Base-by-base conservation (phyloP, 352 stramenopile species). In the Pythium guiyangense region DNA sequence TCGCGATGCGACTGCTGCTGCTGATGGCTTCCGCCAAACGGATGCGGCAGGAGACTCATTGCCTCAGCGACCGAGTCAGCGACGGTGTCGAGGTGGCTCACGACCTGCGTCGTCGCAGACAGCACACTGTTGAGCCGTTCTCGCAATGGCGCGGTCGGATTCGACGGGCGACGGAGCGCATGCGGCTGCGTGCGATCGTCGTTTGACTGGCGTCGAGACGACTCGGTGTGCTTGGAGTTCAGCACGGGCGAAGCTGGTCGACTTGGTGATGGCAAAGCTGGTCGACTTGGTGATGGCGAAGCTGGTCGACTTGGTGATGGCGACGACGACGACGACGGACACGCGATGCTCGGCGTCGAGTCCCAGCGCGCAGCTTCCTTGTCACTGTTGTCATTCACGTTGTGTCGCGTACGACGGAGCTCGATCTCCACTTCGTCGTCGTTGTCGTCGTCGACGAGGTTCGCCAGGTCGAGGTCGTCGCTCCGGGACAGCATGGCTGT, bases 381-480 rank as follows among this genome's bases (percentile, higher is more conserved):
- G 42, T 75, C 69, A 39, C 77, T 66, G 25, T 69, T 63, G 0
- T 77, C 68, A 1, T 22, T n/a, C n/a, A n/a, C n/a, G n/a, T n/a
- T n/a, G n/a, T n/a, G n/a, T n/a, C n/a, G n/a, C n/a, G n/a, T n/a
- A n/a, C n/a, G n/a, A n/a, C n/a, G n/a, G n/a, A n/a, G n/a, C n/a
- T n/a, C n/a, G n/a, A n/a, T n/a, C n/a, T n/a, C n/a, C n/a, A n/a
- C n/a, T n/a, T n/a, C n/a, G n/a, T n/a, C n/a, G n/a, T n/a, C n/a
- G n/a, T n/a, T n/a, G n/a, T n/a, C n/a, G n/a, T n/a, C n/a, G n/a
- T n/a, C n/a, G n/a, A n/a, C n/a, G n/a, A n/a, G n/a, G n/a, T n/a
- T n/a, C n/a, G n/a, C n/a, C n/a, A n/a, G n/a, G n/a, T n/a, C n/a
- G n/a, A n/a, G n/a, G n/a, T n/a, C n/a, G n/a, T n/a, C n/a, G n/a